Evolutionary conservation across 805 yeast genomes (phyloP).

Genomic region (Ogataea trehaloabstinens): DNA sequence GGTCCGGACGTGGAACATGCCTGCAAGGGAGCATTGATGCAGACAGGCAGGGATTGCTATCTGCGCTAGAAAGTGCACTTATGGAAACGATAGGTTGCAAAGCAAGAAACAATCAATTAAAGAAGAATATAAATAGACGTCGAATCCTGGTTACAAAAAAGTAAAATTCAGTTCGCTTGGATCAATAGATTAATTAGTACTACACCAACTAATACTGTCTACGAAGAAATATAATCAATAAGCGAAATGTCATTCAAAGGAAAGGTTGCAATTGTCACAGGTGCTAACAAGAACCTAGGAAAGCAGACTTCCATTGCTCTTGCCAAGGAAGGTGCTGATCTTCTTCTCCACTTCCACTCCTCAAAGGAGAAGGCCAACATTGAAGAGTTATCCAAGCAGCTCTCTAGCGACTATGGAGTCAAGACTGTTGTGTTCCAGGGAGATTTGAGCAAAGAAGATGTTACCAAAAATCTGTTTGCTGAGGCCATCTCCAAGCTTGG

Average conservation of each 20-base stretch:
- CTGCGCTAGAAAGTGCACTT: too few relatives aligned
- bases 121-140: too few relatives aligned
- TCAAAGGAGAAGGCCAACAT: slow-evolving; percentile 34
- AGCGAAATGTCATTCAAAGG: slow-evolving; percentile 37
- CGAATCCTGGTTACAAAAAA: too few relatives aligned
- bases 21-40: too few relatives aligned
- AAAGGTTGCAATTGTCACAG: slow-evolving; percentile 54
- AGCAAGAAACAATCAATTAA: too few relatives aligned
- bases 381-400: slow-evolving; percentile 36
- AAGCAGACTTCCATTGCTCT: slow-evolving; percentile 50
- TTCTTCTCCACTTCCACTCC: slow-evolving; percentile 57
- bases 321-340: slow-evolving; percentile 52
- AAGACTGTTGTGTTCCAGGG: slow-evolving; percentile 44
- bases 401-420: slow-evolving; percentile 36
- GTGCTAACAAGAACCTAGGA: slow-evolving; percentile 64
- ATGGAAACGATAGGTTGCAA: too few relatives aligned
- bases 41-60: too few relatives aligned
- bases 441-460: slow-evolving; percentile 40
- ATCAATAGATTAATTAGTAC: too few relatives aligned
- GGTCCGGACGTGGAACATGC: too few relatives aligned
- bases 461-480: slow-evolving; percentile 44
- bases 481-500: slow-evolving; percentile 46
- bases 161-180: too few relatives aligned
- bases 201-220: too few relatives aligned
- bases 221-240: too few relatives aligned